Evolutionary conservation across 495 filamentous ascomycete genomes (phyloP), one percentile per base, ranked within the genome.

Genomic region (Penicillium tannophilum): DNA sequence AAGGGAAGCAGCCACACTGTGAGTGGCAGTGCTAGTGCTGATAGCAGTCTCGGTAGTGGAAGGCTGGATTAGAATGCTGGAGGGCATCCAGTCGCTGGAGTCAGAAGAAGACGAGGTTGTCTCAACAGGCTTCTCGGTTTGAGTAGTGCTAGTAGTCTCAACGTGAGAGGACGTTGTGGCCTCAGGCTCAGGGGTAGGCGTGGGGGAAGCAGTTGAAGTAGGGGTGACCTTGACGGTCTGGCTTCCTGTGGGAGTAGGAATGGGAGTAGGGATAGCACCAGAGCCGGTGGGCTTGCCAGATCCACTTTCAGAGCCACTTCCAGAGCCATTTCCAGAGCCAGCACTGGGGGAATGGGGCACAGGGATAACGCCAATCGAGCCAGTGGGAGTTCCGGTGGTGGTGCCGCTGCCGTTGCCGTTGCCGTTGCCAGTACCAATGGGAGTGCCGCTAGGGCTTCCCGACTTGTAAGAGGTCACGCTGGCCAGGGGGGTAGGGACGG

Each of bases 1-100:
- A 43, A 95, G 78, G 30, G 72, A 68, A 0, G 86, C 80, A 0
- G 90, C 84, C 9, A 45, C 30, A 12, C 36, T 51, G 23, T 41
- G 28, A 20, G 76, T 75, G 45, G 75, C 79, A 14, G 58, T 72
- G 11, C 76, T 54, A 28, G 60, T 58, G 41, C 67, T 59, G 17
- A 71, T 66, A 1, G 70, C 43, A 1, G 67, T 67, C 7, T 65
- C 56, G 16, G 67, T 63, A 14, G 39, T 41, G 39, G 39, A 41
- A 31, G 65, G 67, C 52, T 56, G 17, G 14, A 66, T 54, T 9
- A 70, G 57, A 57, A 72, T 63, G 54, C 54, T 70, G 1, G 71
- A 70, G 10, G 70, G 64, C 47, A 71, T 62, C 63, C 63, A 71
- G 60, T 72, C 41, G 45, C 59, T 63, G 20, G 56, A 55, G 54